These are phyloP conservation scores for Imleria badia DNA, from an alignment of 768 basidiomycete genomes.

Conservation along the genomic window DNA sequence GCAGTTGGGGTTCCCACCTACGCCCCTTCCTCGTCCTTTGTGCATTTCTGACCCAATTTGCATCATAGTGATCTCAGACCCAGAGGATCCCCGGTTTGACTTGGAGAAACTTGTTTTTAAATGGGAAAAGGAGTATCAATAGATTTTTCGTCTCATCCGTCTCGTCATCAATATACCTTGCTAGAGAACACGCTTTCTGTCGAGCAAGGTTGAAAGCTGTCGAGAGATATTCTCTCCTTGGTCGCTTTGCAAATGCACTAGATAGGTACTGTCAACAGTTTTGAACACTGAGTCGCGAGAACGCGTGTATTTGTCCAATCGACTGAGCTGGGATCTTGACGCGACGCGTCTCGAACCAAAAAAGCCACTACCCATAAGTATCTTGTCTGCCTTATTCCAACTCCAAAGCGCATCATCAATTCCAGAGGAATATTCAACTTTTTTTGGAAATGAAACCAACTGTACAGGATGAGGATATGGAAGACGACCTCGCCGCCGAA, in stretches of 20 bases:
- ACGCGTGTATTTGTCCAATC: background rate
- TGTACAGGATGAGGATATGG: conserved; percentile 59
- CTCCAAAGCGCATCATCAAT: background rate
- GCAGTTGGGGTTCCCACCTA: conserved; percentile 2
- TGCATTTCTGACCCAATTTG: conserved; percentile 11
- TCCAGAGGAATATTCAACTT: background rate
- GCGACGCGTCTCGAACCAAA: conserved; percentile 28
- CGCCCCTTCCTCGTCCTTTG: background rate
- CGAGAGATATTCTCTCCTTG: background rate
- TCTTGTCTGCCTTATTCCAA: background rate
- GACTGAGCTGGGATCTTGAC: conserved; percentile 7
- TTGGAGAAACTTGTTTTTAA: conserved; percentile 84
- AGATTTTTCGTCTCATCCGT: conserved; percentile 28
- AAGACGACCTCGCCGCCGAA: conserved; percentile 79
- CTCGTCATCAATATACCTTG: conserved; percentile 27
- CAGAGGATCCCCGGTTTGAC: conserved; percentile 94
- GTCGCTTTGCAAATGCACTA: conserved; percentile 5
- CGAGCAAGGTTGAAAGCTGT: conserved; percentile 8
- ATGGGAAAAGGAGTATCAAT: conserved; percentile 70
- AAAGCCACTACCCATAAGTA: too few species aligned
- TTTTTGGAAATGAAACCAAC: conserved; percentile 44
- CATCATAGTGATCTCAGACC: conserved; percentile 79
- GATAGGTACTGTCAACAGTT: conserved; percentile 1
- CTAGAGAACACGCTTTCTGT: conserved; percentile 22
- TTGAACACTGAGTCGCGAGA: background rate